A percentile compares a stretch with the other conserved stretches of the same genome.
Evolutionary conservation across 306 rosid species (phyloP).

Genomic region (Ormosia emarginata): DNA sequence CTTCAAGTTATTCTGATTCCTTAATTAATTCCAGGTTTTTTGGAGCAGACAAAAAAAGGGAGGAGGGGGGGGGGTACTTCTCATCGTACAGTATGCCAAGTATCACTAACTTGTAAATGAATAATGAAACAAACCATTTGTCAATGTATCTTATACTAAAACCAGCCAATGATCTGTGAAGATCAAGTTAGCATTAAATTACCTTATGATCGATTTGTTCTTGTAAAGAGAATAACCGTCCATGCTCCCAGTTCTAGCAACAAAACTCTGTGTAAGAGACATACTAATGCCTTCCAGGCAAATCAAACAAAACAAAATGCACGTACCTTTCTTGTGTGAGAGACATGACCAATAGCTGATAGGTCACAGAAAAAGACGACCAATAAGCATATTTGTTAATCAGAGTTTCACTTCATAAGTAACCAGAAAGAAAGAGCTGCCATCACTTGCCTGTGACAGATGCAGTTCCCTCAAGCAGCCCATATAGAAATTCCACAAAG

Average conservation of each 20-base stretch:
- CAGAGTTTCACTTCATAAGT: background rate
- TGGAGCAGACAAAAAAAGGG: background rate
- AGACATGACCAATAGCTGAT: slow-evolving; percentile 75
- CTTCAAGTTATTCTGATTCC: background rate
- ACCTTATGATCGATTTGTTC: slow-evolving; percentile 92
- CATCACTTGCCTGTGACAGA: slow-evolving; percentile 74
- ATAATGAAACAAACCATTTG: slow-evolving; percentile 2
- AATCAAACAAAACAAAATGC: slow-evolving; percentile 18
- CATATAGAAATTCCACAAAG: slow-evolving; percentile 73
- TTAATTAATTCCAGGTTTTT: background rate
- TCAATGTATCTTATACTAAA: background rate
- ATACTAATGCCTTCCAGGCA: background rate
- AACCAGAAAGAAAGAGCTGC: background rate
- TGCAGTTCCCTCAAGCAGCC: slow-evolving; percentile 67
- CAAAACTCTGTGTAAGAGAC: slow-evolving; percentile 13
- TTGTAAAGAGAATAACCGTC: slow-evolving; percentile 75
- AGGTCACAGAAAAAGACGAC: slow-evolving; percentile 23
- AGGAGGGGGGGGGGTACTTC: background rate
- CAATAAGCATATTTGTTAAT: slow-evolving; percentile 23
- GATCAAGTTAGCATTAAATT: slow-evolving; percentile 9
- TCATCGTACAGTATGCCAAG: background rate
- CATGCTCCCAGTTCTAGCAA: slow-evolving; percentile 75
- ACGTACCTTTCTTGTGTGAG: slow-evolving; percentile 67
- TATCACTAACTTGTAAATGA: slow-evolving; percentile 7
- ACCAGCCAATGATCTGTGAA: background rate